Evolutionary conservation across 129 eudicot species (phyloP).

Genomic region (Tanacetum coccineum): DNA sequence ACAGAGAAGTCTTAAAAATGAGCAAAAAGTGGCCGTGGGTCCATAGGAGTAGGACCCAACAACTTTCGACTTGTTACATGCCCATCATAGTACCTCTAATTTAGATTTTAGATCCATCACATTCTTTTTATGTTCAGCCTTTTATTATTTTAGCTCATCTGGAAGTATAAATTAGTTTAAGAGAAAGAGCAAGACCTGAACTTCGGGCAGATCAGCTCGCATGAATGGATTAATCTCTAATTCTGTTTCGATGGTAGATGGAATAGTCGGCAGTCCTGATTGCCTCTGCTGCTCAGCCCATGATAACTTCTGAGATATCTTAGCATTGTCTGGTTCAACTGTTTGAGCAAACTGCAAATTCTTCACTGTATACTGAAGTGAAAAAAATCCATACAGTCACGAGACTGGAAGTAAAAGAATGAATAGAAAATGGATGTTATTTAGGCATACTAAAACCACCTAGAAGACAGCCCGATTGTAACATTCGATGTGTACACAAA

Average conservation of each 20-base stretch:
- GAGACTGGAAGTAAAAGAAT: not conserved
- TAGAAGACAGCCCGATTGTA: too few relatives aligned
- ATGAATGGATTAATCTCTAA: slow-evolving; percentile 80
- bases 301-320: slow-evolving; percentile 58
- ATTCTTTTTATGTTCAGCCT: not conserved
- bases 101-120: too few relatives aligned
- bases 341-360: slow-evolving; percentile 95
- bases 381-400: not conserved
- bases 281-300: slow-evolving; percentile 89
- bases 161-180: slow-evolving; percentile 11
- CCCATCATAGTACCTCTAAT: too few relatives aligned
- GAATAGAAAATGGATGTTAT: not conserved
- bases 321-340: slow-evolving; percentile 85
- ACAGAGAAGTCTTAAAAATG: too few relatives aligned
- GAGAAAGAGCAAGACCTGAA: slow-evolving; percentile 53
- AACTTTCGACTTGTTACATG: too few relatives aligned
- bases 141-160: slow-evolving; percentile 6
- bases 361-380: slow-evolving; percentile 86
- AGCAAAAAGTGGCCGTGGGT: too few relatives aligned
- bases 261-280: slow-evolving; percentile 76
- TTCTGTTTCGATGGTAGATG: slow-evolving; percentile 82
- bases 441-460: too few relatives aligned
- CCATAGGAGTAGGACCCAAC: too few relatives aligned
- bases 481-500: too few relatives aligned
- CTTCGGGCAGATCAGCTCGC: slow-evolving; percentile 68